A percentile compares a stretch with the other conserved stretches of the same genome.
Conservation (phyloP, 129 eudicot genomes). For the Arctium minus region DNA sequence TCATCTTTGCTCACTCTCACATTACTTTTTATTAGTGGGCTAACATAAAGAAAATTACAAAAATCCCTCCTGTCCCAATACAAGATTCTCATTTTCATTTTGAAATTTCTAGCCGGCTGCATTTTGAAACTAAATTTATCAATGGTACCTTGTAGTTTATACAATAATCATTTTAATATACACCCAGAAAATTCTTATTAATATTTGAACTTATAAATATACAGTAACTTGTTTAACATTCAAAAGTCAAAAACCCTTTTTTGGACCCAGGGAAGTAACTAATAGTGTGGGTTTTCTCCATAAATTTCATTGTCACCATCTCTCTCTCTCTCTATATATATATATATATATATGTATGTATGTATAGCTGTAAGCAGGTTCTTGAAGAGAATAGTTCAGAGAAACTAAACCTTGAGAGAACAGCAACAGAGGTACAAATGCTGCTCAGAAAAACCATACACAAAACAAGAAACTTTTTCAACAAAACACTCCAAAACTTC, state of each 20-base stretch:
- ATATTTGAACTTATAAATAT: background rate
- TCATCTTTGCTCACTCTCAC: conserved; percentile 7
- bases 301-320: conserved; percentile 3
- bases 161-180: background rate
- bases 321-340: background rate
- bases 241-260: too few species aligned
- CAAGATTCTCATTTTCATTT: conserved; percentile 16
- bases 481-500: conserved; percentile 42
- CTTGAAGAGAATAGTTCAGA: conserved; percentile 1
- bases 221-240: too few species aligned
- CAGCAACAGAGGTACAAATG: conserved; percentile 34
- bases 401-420: conserved; percentile 5
- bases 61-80: conserved; percentile 5
- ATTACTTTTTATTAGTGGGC: conserved; percentile 6
- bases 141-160: background rate
- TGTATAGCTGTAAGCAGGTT: background rate
- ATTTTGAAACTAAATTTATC: conserved; percentile 10
- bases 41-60: conserved; percentile 15
- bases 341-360: conserved; percentile 5
- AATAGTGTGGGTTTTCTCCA: background rate
- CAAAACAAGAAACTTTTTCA: conserved; percentile 48
- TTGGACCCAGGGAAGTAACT: too few species aligned
- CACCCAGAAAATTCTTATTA: background rate
- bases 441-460: conserved; percentile 49
- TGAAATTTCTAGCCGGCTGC: conserved; percentile 28